phyloP scores from a whole-genome alignment of 495 filamentous ascomycete genomes.

The Lepraria neglecta region DNA sequence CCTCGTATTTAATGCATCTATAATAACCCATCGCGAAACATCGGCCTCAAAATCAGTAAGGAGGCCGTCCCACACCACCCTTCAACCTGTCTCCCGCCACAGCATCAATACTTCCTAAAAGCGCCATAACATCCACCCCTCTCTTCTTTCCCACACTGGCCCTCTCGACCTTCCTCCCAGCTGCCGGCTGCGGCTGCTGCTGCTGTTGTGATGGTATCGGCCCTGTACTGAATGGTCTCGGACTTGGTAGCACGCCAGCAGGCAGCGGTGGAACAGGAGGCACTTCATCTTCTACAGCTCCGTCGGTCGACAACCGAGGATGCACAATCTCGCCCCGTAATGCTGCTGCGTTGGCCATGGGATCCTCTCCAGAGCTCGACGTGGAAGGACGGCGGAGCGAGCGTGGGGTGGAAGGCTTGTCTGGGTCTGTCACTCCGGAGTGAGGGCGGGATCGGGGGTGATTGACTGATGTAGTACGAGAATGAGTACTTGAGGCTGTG shows the following conservation, averaged over 20 bases:
- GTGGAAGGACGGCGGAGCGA: constrained; percentile 54
- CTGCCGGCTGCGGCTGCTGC: constrained; percentile 8
- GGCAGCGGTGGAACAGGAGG: constrained; percentile 29
- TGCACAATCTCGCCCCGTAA: constrained; percentile 26
- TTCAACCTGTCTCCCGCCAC: constrained; percentile 18
- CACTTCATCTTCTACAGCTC: constrained; percentile 22
- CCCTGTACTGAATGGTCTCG: constrained; percentile 12
- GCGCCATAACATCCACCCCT: constrained; percentile 21
- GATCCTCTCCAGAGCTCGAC: constrained; percentile 31
- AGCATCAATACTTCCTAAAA: constrained; percentile 27
- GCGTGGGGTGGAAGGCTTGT: constrained; percentile 31
- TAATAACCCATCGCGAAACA: no score
- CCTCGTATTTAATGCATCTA: neutral
- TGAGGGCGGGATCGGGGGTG: constrained; percentile 23
- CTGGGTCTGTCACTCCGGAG: constrained; percentile 17
- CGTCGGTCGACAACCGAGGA: constrained; percentile 16
- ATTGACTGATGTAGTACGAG: constrained; percentile 19
- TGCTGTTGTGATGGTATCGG: constrained; percentile 4
- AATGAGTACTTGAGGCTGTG: constrained; percentile 20
- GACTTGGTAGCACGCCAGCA: constrained; percentile 14
- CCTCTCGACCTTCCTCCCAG: constrained; percentile 5
- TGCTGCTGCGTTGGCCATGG: constrained; percentile 27
- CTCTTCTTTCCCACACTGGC: constrained; percentile 17
- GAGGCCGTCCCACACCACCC: constrained; percentile 18
- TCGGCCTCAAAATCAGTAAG: constrained; percentile 17